Evolutionary conservation across 208 protist genomes (phyloP), one percentile per base, ranked within the genome.

Genomic region (Herpetomonas samuelpessoai): DNA sequence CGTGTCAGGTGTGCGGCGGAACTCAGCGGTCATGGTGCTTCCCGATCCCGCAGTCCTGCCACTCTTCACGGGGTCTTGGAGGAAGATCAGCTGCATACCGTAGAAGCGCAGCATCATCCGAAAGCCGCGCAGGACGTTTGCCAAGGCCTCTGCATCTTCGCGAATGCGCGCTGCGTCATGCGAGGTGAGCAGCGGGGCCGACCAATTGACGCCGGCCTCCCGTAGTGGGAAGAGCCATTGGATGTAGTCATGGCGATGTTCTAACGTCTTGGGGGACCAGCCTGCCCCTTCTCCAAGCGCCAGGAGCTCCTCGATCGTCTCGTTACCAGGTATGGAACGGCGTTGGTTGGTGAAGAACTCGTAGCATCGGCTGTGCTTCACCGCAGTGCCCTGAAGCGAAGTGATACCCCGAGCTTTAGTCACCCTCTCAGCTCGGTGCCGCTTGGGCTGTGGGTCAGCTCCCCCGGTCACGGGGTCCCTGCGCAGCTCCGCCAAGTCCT

Each of bases 191-290:
- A 83, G 65, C 47, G 87, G 86, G 24, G 83, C 78, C n/a, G 26
- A 44, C 26, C 45, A 46, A 65, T 93, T 95, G 44, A 92, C 46
- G 29, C 86, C 83, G n/a, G 65, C 41, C 52, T 80, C 71, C 14
- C 76, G 77, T 25, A 95, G 80, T 4, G 91, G 86, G 45, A 95
- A 93, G 1, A 93, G 48, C 73, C 78, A 92, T 65, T 91, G 88
- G 46, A 93, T 81, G 62, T 87, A 92, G 44, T 68, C 65, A 63
- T 93, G 79, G 2, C 86, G 64, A 44, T 56, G 4, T 71, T 96
- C 86, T 7, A 95, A 69, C 30, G 55, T 35, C 3, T 65, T 30
- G 2, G 68, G 77, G 16, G 21, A 16, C 68, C 61, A 78, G 19
- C 70, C 30, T 18, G 19, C 39, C 21, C 30, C 25, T 70, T 67